Evolutionary conservation across 345 rosid genomes (phyloP), one percentile per base, ranked within the genome.

Genomic region (Lumnitzera racemosa): DNA sequence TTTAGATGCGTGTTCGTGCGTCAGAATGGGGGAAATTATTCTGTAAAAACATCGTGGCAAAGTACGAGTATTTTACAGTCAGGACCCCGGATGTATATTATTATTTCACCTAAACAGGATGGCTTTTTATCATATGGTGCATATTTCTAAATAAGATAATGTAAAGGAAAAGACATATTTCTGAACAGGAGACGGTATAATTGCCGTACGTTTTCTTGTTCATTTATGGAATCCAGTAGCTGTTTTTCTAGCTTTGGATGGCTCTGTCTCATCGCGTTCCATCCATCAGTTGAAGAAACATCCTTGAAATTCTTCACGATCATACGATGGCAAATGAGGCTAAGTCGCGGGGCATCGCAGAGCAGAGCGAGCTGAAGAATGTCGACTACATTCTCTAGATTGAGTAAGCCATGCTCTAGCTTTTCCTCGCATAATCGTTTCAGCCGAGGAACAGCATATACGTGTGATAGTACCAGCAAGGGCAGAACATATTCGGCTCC

Each of bases 221-320:
- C 70, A 20, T 70, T n/a, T 67, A 87, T 47, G 15, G 88, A 82
- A 24, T 73, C 77, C 51, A 77, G 56, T 31, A 92, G 75, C 69
- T 82, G 84, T 69, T 85, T 85, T 70, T 92, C 94, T 0, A 92
- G 91, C 14, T 72, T 64, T 1, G 98, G 96, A 49, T 87, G 94
- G 65, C 96, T 87, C 73, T 71, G 61, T 85, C 67, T 87, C 98
- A 89, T 85, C 17, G 75, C 88, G 17, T 53, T 67, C 98, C 98
- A 89, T 20, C 94, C 96, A 70, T 85, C 91, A 0, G 94, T 72
- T 1, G 47, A 63, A 10, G 75, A 73, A 53, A 89, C 72, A 23
- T 60, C 77, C 63, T 68, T 66, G 60, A 83, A 83, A 74, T 83
- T 80, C 59, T 48, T 74, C 56, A 82, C 48, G 61, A 89, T 82